Conservation (phyloP, 768 basidiomycete species). For the Hysterangium stoloniferum region DNA sequence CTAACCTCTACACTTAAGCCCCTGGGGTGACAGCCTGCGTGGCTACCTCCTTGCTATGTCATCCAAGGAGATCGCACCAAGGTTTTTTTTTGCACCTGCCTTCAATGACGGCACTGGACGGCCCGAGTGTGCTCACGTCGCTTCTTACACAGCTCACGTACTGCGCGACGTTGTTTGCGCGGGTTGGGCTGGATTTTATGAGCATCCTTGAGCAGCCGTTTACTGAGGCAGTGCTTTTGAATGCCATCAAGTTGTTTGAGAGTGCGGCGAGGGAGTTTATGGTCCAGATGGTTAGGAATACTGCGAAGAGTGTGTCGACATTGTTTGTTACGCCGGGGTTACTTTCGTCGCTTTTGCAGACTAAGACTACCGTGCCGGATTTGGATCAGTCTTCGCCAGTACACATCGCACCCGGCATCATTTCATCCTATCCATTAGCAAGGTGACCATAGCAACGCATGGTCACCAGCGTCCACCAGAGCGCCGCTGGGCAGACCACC, state of each 20-base stretch:
- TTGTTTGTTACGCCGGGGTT: slow-evolving; percentile 40
- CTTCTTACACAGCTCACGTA: slow-evolving; percentile 91
- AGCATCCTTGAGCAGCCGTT: slow-evolving; percentile 59
- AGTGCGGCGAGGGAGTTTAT: slow-evolving; percentile 26
- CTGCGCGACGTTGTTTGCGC: slow-evolving; percentile 83
- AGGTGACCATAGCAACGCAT: too few species aligned
- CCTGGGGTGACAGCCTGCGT: too few species aligned
- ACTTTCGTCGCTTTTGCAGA: slow-evolving; percentile 24
- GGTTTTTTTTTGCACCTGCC: too few species aligned
- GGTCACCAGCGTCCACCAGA: too few species aligned
- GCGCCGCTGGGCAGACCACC: too few species aligned
- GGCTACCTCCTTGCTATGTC: too few species aligned
- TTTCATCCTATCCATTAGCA: slow-evolving; percentile 72
- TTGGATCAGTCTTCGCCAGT: slow-evolving; percentile 15
- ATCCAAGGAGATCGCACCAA: too few species aligned
- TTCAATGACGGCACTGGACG: too few species aligned
- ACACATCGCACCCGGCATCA: slow-evolving; percentile 62
- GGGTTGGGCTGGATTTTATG: slow-evolving; percentile 90
- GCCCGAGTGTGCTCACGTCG: slow-evolving; percentile 61
- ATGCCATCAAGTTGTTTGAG: slow-evolving; percentile 46
- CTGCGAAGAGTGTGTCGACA: slow-evolving; percentile 33
- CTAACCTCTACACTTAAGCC: too few species aligned
- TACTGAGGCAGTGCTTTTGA: slow-evolving; percentile 49
- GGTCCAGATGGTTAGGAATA: slow-evolving; percentile 17
- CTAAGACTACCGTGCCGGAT: slow-evolving; percentile 13